Conservation (phyloP, 148 eudicot species). For the Rhododendron vialii region DNA sequence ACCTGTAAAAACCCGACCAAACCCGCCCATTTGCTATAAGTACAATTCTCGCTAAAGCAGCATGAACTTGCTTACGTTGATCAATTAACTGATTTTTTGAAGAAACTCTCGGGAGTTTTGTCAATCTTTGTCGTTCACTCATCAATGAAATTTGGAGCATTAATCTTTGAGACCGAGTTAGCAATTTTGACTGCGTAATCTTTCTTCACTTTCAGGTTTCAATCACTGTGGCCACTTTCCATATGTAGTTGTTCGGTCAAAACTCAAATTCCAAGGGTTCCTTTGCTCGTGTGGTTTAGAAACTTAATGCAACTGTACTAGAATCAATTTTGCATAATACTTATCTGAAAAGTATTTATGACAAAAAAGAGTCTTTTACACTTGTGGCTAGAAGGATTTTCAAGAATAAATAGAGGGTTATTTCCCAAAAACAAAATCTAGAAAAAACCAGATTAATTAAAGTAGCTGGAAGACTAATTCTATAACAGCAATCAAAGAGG, state of each 20-base stretch:
- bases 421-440: not conserved
- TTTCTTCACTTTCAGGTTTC: not conserved
- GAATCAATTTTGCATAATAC: too few species aligned
- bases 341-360: too few species aligned
- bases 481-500: not conserved
- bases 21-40: too few species aligned
- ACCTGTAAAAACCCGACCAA: too few species aligned
- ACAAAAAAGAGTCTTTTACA: too few species aligned
- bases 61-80: too few species aligned
- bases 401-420: not conserved
- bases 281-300: not conserved
- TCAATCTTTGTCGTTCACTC: too few species aligned
- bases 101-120: too few species aligned
- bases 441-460: not conserved
- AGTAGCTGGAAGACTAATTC: not conserved
- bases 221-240: not conserved
- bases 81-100: too few species aligned
- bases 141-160: not conserved
- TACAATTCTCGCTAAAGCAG: too few species aligned
- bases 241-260: not conserved
- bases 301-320: too few species aligned
- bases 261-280: not conserved
- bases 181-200: not conserved
- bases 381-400: not conserved
- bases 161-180: not conserved